These are phyloP conservation scores for Pythium sp. DNA, from an alignment of 352 stramenopile genomes.

Conservation along the genomic window DNA sequence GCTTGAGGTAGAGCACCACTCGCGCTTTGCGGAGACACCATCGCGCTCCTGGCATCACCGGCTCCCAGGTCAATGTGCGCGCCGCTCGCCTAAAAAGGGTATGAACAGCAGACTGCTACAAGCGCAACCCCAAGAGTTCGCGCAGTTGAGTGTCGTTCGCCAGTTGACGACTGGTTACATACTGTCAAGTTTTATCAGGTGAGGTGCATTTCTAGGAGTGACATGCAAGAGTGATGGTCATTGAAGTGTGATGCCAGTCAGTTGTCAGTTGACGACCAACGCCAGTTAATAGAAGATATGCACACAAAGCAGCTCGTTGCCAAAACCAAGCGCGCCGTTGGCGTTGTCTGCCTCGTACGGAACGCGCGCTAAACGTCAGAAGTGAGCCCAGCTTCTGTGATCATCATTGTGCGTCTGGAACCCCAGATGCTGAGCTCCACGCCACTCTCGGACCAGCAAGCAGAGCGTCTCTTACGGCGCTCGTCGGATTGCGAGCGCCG, in stretches of 20 bases:
- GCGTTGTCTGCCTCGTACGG: too few species aligned
- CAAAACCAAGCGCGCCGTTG: neutral
- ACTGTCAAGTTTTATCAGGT: neutral
- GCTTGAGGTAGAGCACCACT: neutral
- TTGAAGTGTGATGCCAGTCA: neutral
- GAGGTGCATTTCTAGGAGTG: neutral
- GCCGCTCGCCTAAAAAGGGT: neutral
- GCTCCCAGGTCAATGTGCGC: slow-evolving; percentile 1
- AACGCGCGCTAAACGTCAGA: neutral
- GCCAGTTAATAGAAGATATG: too few species aligned
- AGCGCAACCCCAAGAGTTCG: neutral
- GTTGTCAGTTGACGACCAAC: neutral
- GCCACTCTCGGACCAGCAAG: neutral
- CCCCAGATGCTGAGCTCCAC: neutral
- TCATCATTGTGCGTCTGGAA: neutral
- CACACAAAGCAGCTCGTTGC: too few species aligned
- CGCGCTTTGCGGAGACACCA: neutral
- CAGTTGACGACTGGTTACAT: neutral
- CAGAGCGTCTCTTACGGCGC: neutral
- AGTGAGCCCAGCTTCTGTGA: neutral
- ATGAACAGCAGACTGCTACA: neutral
- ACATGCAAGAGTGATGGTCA: neutral
- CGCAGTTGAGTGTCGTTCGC: neutral
- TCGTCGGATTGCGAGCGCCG: neutral
- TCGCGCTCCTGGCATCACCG: neutral